phyloP scores from a whole-genome alignment of 345 rosid species.

The Durio zibethinus region DNA sequence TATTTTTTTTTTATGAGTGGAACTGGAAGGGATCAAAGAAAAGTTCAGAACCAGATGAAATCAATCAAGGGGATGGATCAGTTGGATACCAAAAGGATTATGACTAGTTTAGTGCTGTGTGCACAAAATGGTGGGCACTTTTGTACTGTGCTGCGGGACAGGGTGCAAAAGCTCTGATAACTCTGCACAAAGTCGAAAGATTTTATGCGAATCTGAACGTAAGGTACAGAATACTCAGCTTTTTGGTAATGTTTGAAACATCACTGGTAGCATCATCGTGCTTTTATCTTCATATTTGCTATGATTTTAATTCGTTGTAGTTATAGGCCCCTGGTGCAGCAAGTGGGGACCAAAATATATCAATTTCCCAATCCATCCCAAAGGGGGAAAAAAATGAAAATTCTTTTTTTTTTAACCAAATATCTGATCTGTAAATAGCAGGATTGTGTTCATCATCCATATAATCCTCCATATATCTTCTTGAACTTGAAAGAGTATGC shows the following conservation, averaged over 20 bases:
- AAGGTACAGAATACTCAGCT: background rate
- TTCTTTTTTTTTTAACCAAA: no score
- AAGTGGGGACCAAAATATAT: background rate
- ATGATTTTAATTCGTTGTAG: background rate
- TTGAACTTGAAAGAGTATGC: no score
- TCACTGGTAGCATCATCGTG: background rate
- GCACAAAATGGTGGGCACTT: conserved; percentile 5
- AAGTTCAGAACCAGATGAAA: background rate
- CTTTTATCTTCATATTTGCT: background rate
- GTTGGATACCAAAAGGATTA: background rate
- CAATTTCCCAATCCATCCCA: background rate
- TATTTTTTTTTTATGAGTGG: background rate
- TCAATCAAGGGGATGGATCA: background rate
- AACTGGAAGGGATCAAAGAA: background rate
- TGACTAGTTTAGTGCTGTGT: background rate
- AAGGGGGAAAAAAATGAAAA: rapidly evolving
- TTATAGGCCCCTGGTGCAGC: background rate
- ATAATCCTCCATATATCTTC: no score
- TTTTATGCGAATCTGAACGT: background rate
- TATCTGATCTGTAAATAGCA: no score
- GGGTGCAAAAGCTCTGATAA: background rate
- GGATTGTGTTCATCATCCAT: no score
- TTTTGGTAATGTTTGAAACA: background rate
- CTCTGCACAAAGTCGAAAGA: background rate
- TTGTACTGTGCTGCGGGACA: background rate